These are phyloP conservation scores for Trametes maxima DNA, from an alignment of 768 basidiomycete genomes.

Conservation along the genomic window DNA sequence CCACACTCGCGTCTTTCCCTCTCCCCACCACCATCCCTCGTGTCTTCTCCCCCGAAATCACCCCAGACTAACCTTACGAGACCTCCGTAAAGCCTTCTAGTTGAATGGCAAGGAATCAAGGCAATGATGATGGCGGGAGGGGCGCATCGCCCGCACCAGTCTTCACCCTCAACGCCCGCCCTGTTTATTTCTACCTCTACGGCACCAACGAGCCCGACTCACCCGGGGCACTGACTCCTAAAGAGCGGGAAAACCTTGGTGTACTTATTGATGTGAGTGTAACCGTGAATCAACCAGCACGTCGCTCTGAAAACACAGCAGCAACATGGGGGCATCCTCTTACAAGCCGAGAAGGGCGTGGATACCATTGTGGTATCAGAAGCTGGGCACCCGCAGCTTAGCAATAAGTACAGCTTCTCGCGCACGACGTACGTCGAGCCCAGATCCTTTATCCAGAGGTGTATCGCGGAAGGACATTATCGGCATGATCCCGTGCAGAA, in stretches of 20 bases:
- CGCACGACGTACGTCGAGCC: slow-evolving; percentile 15
- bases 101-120: neutral
- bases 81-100: too few relatives aligned
- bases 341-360: neutral
- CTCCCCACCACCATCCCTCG: neutral
- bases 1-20: slow-evolving; percentile 9
- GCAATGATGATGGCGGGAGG: neutral
- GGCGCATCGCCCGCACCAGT: neutral
- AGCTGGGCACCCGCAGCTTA: neutral
- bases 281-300: too few relatives aligned
- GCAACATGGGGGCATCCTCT: slow-evolving; percentile 19
- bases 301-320: neutral
- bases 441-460: slow-evolving; percentile 13
- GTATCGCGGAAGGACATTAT: slow-evolving; percentile 12
- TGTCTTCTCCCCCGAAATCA: neutral
- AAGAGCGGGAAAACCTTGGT: neutral
- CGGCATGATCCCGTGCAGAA: slow-evolving; percentile 27
- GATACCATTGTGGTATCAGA: slow-evolving; percentile 20
- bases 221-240: neutral
- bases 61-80: neutral
- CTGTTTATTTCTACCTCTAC: slow-evolving; percentile 17
- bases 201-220: slow-evolving; percentile 3
- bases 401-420: slow-evolving; percentile 5
- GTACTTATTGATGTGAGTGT: slow-evolving; percentile 4
- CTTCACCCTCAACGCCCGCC: slow-evolving; percentile 3